Evolutionary conservation across 163 green algal species (phyloP), one percentile per base, ranked within the genome.

Genomic region (Scenedesmus sp.): DNA sequence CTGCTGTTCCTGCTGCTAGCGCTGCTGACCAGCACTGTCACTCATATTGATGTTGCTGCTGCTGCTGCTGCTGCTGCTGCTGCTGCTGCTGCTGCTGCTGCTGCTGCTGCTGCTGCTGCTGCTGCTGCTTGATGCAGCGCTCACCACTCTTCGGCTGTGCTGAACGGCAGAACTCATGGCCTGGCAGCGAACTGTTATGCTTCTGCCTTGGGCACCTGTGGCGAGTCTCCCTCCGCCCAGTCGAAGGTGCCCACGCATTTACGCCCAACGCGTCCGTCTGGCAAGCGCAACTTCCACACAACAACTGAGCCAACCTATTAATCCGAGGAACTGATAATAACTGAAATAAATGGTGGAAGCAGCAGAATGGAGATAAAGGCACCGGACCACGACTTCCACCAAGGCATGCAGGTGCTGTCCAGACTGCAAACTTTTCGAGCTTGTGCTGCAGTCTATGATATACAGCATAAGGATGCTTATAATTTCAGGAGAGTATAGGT

Each of bases 51-150:
- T 22, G 15, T 7, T 65, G 53, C 18, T 65, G 3, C 59, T 56
- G 20, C 59, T 59, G 61, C n/a, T 61, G 81, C 56, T 68, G 6
- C 53, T 91, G 56, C 79, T 70, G 30, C 18, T 86, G 76, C 49
- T 86, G 44, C n/a, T n/a, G n/a, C n/a, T n/a, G n/a, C n/a, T n/a
- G n/a, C 30, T 91, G 22, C n/a, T n/a, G n/a, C n/a, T n/a, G n/a
- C n/a, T n/a, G n/a, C n/a, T n/a, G 33, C 26, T 59, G 61, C 35
- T 46, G 40, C 42, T 61, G 35, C 20, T 81, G 18, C n/a, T 46
- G 56, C 65, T 76, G 65, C 65, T 76, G 30, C 65, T 7, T 40
- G 30, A n/a, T n/a, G 0, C 68, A 40, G 26, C 68, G 33, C 61
- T 40, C 81, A 70, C 81, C 79, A 51, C 42, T 61, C 43, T 56